Base-by-base conservation (phyloP, 192 early-diverging fungal species). In the Coemansia sp. region DNA sequence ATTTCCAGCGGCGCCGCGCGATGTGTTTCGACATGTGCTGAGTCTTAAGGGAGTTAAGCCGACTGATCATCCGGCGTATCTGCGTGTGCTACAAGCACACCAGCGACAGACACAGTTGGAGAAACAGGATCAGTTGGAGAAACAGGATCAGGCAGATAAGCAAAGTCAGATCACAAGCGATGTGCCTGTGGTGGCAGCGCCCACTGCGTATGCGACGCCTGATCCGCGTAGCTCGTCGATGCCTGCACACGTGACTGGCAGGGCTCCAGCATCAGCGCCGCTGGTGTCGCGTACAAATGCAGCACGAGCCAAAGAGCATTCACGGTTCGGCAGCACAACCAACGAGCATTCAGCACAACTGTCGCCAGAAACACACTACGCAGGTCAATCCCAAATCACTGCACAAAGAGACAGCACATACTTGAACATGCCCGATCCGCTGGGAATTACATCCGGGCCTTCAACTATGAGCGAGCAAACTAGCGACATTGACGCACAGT, bases 41-140 rank as follows among this genome's bases (percentile, higher is more conserved):
- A 89, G 91, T 15, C 76, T 99, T 27, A 98, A 98, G 84, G 89
- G 89, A 19, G 53, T 90, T 11, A 83, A 83, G 37, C 81, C 83
- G 11, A 59, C 74, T 1, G 91, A 92, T 6, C 89, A 89, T 43
- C 76, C 73, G 22, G 67, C 73, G 29, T 79, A 67, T 62, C 37
- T 66, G 29, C 67, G 72, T 0, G 4, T 54, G 6, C 67, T 79
- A 19, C 67, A 66, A 11, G 62, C 62, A 15, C 38, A 57, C 29
- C 25, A 24, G 37, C 38, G 8, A 12, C 37, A 23, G n/a, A 9
- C 8, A 19, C 27, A 23, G 17, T 1, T 8, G 19, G 5, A 9
- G 5, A 39, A 6, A 1, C 12, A 14, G 24, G 5, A 9, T 17
- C 23, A 15, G 15, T n/a, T 27, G 49, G 2, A n/a, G 0, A 39